Evolutionary conservation across 2,329 filamentous ascomycete species (phyloP).

Genomic region (Shiraia sp.): DNA sequence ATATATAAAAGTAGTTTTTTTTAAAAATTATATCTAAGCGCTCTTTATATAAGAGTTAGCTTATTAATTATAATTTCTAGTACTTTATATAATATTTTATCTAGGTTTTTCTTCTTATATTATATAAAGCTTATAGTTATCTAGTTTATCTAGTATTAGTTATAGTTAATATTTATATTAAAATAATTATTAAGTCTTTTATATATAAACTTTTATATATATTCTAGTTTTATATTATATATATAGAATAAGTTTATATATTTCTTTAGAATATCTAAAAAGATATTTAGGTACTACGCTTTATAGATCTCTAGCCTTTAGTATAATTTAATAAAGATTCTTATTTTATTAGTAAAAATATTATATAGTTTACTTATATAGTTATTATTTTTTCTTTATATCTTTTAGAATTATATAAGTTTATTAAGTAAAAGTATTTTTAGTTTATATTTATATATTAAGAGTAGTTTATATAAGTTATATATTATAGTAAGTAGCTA

Average conservation of each 20-base stretch:
- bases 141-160: not conserved
- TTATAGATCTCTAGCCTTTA: too few species aligned
- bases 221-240: not conserved
- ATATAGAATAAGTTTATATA: not conserved
- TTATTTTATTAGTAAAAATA: constrained; percentile 2
- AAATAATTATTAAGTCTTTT: constrained; percentile 1
- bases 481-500: too few species aligned
- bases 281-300: too few species aligned
- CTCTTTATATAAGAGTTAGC: too few species aligned
- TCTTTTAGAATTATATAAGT: constrained; percentile 2
- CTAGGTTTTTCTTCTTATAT: too few species aligned
- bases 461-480: too few species aligned
- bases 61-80: too few species aligned
- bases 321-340: constrained; percentile 3
- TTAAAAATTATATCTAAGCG: too few species aligned
- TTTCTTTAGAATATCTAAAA: not conserved
- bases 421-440: not conserved
- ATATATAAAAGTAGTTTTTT: too few species aligned
- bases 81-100: too few species aligned
- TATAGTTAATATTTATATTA: constrained; percentile 2
- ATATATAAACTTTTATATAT: constrained; percentile 1
- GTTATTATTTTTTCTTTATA: constrained; percentile 4
- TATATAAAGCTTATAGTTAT: not conserved
- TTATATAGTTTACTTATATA: constrained; percentile 6
- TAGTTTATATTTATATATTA: not conserved